phyloP scores from a whole-genome alignment of 805 yeast genomes.

The Kodamaea sagamina region DNA sequence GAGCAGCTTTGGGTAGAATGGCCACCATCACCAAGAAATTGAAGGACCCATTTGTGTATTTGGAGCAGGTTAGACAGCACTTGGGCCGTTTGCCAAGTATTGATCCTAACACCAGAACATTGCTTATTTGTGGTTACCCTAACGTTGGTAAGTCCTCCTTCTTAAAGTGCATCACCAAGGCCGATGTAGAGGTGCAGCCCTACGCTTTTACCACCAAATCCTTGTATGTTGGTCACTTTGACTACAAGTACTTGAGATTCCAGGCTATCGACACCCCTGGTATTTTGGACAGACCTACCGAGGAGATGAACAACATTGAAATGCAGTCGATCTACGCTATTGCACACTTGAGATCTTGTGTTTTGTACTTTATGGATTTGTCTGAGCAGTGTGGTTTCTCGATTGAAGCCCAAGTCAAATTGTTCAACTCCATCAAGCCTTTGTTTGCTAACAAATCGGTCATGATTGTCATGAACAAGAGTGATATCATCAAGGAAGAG shows the following conservation, averaged over 20 bases:
- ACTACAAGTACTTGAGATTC: slow-evolving; percentile 94
- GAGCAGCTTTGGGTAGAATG: slow-evolving; percentile 99
- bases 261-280: slow-evolving; percentile 99
- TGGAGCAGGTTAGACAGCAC: slow-evolving; percentile 99
- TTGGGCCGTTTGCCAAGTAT: slow-evolving; percentile 96
- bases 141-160: slow-evolving; percentile 98
- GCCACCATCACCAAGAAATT: slow-evolving; percentile 95
- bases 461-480: slow-evolving; percentile 91
- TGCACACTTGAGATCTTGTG: slow-evolving; percentile 97
- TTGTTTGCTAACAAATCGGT: slow-evolving; percentile 96
- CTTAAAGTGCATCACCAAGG: slow-evolving; percentile 89
- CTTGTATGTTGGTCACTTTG: slow-evolving; percentile 96
- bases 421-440: slow-evolving; percentile 96
- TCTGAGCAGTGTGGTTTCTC: slow-evolving; percentile 99
- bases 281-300: slow-evolving; percentile 96
- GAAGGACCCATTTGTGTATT: slow-evolving; percentile 88
- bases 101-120: slow-evolving; percentile 98
- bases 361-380: slow-evolving; percentile 95
- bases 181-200: slow-evolving; percentile 99
- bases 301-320: slow-evolving; percentile 99
- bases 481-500: slow-evolving; percentile 84
- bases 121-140: slow-evolving; percentile 97
- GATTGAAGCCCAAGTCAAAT: slow-evolving; percentile 94
- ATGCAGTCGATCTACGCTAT: slow-evolving; percentile 99
- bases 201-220: slow-evolving; percentile 99